Evolutionary conservation across 169 alveolate species (phyloP).

Genomic region (Eimeria acervulina): DNA sequence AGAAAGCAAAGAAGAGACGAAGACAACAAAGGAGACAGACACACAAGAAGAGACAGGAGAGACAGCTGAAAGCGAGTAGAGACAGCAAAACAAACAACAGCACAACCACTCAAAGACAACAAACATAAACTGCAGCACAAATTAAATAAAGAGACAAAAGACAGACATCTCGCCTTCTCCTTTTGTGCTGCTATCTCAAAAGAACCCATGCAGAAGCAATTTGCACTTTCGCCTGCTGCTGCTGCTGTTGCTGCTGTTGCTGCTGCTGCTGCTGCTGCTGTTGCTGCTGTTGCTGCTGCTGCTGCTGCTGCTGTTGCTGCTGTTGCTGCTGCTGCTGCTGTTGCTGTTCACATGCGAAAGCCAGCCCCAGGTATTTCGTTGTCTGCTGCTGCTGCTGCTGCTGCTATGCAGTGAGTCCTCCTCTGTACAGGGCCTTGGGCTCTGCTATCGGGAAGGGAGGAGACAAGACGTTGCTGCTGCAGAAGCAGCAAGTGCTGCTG

Average conservation of each 20-base stretch:
- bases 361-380: neutral
- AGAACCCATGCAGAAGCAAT: too few species aligned
- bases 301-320: neutral
- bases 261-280: neutral
- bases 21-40: too few species aligned
- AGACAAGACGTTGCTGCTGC: neutral
- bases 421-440: neutral
- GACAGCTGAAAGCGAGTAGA: neutral
- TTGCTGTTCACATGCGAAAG: too few species aligned
- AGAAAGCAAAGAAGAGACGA: too few species aligned
- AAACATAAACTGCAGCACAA: neutral
- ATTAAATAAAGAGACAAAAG: neutral
- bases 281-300: neutral
- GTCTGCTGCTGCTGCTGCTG: neutral
- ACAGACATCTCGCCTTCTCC: too few species aligned
- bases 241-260: slow-evolving; percentile 7
- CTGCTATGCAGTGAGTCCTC: neutral
- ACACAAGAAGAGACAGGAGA: too few species aligned
- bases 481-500: neutral
- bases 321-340: neutral
- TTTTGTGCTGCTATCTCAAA: too few species aligned
- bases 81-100: neutral
- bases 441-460: neutral
- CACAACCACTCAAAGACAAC: neutral
- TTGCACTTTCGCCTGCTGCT: neutral